phyloP scores from a whole-genome alignment of 805 yeast genomes.

The Myxozyma monticola region DNA sequence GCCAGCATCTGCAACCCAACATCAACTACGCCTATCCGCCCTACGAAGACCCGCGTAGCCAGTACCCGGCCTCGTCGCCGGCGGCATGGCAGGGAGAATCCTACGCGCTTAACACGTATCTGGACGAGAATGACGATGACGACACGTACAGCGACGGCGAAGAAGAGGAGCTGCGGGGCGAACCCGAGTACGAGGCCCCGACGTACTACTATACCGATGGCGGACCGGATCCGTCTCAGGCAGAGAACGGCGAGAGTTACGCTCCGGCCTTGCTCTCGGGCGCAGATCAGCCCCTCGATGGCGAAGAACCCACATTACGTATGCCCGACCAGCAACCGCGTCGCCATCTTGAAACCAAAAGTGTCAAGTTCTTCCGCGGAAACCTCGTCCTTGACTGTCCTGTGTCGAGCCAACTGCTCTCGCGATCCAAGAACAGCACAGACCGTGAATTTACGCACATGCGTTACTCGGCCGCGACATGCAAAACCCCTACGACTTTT shows the following conservation, averaged over 20 bases:
- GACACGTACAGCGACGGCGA: conserved; percentile 21
- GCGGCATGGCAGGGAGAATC: conserved; percentile 9
- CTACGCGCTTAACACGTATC: conserved; percentile 7
- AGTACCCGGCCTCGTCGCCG: background rate
- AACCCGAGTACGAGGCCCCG: conserved; percentile 5
- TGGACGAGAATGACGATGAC: conserved; percentile 5
- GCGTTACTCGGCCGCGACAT: conserved; percentile 90
- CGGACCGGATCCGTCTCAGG: too few species aligned
- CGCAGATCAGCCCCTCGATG: too few species aligned
- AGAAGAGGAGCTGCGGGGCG: conserved; percentile 24
- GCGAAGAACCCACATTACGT: too few species aligned
- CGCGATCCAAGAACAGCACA: conserved; percentile 41
- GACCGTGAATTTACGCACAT: conserved; percentile 74
- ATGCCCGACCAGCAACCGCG: too few species aligned
- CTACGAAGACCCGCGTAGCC: background rate
- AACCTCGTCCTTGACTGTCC: conserved; percentile 88
- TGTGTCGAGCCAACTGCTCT: conserved; percentile 66
- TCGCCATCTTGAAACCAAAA: too few species aligned
- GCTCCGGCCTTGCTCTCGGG: too few species aligned
- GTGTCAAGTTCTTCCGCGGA: conserved; percentile 67
- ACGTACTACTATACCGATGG: too few species aligned
- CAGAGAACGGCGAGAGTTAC: too few species aligned
- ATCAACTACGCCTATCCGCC: background rate
- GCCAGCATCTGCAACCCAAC: background rate
- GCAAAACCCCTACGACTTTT: conserved; percentile 78